Evolutionary conservation across 495 filamentous ascomycete species (phyloP), one percentile per base, ranked within the genome.

Genomic region (Immersiella caudata): DNA sequence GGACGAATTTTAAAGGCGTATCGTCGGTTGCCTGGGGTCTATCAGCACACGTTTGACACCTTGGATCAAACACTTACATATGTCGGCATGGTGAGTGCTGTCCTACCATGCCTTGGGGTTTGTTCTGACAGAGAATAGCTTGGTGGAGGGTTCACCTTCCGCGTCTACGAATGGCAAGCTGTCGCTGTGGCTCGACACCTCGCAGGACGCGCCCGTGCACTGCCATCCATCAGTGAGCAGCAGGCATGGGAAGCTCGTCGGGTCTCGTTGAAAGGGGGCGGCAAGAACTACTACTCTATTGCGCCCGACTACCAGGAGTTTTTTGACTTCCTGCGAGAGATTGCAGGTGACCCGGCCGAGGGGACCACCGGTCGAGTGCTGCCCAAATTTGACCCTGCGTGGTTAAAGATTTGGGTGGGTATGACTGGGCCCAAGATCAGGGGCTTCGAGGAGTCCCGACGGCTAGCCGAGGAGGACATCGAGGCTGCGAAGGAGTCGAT

Each of bases 101-200:
- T 25, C 33, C 52, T 64, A 14, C 36, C 21, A 50, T 14, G n/a
- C 9, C 5, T n/a, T n/a, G 29, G 29, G 36, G 54, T 25, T 67
- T 68, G 64, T 70, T 76, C 22, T 71, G 18, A 22, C 26, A 6
- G 40, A 27, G 2, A 4, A 52, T 25, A 83, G 66, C 79, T 86
- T 14, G 81, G 81, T 21, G 85, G 81, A 9, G 86, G 83, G 0
- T 77, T 88, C n/a, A 87, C 83, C 3, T 86, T 88, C 76, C 81
- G 82, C 24, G 79, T 87, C 1, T 88, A 85, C 60, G 86, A 89
- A 75, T 88, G 83, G 82, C 86, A 89, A 72, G 86, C 86, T 16
- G 85, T 88, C 0, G 81, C 82, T 0, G 81, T 83, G 0, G 86
- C 86, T 0, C 82, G 86, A 6, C 79, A 85, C 6, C 75, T 88